Evolutionary conservation across 257 asterid species (phyloP).

Genomic region (Haberlea rhodopensis): DNA sequence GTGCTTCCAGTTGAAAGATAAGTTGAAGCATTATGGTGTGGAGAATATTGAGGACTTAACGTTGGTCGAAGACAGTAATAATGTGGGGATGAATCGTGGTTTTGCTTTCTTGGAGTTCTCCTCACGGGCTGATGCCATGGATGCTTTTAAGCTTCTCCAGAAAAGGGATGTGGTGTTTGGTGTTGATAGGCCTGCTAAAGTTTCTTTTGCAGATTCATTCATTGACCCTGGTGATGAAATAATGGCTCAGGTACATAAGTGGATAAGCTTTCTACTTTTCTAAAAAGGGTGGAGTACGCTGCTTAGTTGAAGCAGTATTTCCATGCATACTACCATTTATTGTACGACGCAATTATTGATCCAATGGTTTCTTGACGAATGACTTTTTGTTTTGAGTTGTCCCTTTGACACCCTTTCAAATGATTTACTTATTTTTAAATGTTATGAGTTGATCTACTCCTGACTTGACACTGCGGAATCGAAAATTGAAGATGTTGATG

Average conservation of each 20-base stretch:
- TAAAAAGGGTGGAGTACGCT: conserved; percentile 3
- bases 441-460: neutral
- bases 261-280: conserved; percentile 30
- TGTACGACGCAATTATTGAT: neutral
- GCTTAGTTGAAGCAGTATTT: conserved; percentile 16
- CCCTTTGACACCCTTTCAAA: neutral
- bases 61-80: conserved; percentile 83
- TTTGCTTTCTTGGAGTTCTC: conserved; percentile 93
- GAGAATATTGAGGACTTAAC: conserved; percentile 86
- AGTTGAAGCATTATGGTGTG: conserved; percentile 69
- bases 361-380: conserved; percentile 4
- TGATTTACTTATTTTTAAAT: neutral
- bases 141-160: conserved; percentile 95
- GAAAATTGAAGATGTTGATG: conserved; percentile 8
- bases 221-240: conserved; percentile 98
- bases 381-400: conserved; percentile 7
- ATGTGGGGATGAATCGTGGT: conserved; percentile 77
- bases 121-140: conserved; percentile 95
- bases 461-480: conserved; percentile 5
- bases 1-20: conserved; percentile 27
- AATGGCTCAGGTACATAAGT: conserved; percentile 90
- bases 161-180: conserved; percentile 82
- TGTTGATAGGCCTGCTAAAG: conserved; percentile 37
- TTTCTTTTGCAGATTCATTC: conserved; percentile 97
- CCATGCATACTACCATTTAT: neutral